Evolutionary conservation across 352 stramenopile species (phyloP), one percentile per base, ranked within the genome.

Genomic region (Globisporangium parvum): DNA sequence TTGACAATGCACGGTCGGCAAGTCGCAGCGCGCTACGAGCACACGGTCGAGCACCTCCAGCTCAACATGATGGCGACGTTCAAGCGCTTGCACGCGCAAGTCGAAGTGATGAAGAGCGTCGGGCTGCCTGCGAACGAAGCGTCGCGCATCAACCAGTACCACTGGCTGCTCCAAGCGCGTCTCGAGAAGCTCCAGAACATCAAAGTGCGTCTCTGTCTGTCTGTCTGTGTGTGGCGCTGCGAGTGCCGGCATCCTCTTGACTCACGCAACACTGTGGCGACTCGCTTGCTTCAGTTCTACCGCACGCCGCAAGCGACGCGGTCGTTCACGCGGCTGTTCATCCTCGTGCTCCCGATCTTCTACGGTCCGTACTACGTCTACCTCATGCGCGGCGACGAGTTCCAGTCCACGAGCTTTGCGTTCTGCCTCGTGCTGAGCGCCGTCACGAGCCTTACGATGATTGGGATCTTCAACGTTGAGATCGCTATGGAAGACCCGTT

Each of bases 331-430:
- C 71, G 85, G 3, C 68, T 95, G 21, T 93, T 91, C 62, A 91
- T 95, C 51, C 67, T 95, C 18, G 69, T 91, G n/a, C 54, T 93
- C 0, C 85, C 85, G 3, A 62, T 88, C 50, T 95, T 95, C 62
- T 91, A 91, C 52, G 85, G 85, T 1, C 85, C 85, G 6, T 95
- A 95, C 74, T 95, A 91, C 65, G 83, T 91, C 35, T 92, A 79
- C 52, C 70, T 93, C 41, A 78, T 82, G 46, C 68, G 71, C 42
- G 81, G 77, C 10, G 67, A 74, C 57, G 54, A 79, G 39, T 65
- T 62, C 33, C 70, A 87, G 51, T 62, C 73, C 48, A 80, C 72
- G 31, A 91, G 77, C 59, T 93, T 93, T 62, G 78, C 57, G 14
- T 93, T 95, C 53, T 89, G 78, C 48, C 70, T 95, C 17, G 31